These are phyloP conservation scores for Colletotrichum scovillei DNA, from an alignment of 2,329 filamentous ascomycete genomes.

Conservation along the genomic window DNA sequence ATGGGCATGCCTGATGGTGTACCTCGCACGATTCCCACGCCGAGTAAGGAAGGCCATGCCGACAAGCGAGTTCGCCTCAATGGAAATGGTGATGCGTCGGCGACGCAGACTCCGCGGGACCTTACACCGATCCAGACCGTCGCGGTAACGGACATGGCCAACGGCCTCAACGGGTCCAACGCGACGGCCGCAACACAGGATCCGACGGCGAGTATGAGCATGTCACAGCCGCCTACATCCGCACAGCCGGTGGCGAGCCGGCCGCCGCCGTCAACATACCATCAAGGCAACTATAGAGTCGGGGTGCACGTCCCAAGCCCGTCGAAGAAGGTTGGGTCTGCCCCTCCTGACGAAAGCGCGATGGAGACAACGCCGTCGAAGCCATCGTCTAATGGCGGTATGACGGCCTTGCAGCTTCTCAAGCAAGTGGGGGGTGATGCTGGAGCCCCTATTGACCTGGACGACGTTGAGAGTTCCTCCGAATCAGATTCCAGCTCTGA, in stretches of 20 bases:
- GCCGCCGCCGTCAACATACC: conserved; percentile 7
- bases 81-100: not conserved
- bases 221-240: not conserved
- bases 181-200: conserved; percentile 51
- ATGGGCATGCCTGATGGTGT: conserved; percentile 40
- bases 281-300: conserved; percentile 9
- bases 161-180: conserved; percentile 48
- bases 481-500: conserved; percentile 22
- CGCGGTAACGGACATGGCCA: conserved; percentile 47
- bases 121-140: conserved; percentile 39
- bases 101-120: not conserved
- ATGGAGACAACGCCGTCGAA: not conserved
- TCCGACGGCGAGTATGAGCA: conserved; percentile 43
- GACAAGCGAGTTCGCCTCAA: conserved; percentile 28
- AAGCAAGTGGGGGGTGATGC: not conserved
- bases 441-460: not conserved
- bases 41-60: not conserved
- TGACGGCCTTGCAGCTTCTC: conserved; percentile 35
- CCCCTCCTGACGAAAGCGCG: not conserved
- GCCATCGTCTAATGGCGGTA: conserved; percentile 41
- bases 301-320: conserved; percentile 15
- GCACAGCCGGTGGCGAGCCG: not conserved
- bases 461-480: not conserved
- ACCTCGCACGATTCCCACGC: not conserved
- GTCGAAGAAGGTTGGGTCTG: not conserved